Percentiles rank a stretch among this genome's conserved stretches.
Evolutionary conservation across 2,329 filamentous ascomycete species (phyloP).

Genomic region (Paracorniculantispora psalliotae): DNA sequence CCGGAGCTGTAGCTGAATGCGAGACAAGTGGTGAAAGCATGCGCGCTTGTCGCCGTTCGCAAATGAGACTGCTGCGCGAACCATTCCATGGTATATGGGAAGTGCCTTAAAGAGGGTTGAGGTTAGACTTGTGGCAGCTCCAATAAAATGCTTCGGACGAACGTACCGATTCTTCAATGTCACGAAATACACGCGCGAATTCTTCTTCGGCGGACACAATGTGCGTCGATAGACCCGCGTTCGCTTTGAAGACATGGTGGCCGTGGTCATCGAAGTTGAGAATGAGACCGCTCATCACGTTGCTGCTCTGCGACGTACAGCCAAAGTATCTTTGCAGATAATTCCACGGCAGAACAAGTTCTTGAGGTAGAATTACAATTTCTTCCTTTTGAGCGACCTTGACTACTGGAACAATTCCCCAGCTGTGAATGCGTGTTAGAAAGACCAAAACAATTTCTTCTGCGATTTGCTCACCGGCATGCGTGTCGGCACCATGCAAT

Average conservation of each 20-base stretch:
- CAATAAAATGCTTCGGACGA: too few species aligned
- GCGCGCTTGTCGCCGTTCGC: conserved; percentile 18
- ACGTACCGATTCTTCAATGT: conserved; percentile 22
- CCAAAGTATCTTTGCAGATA: conserved; percentile 28
- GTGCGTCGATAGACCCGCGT: conserved; percentile 23
- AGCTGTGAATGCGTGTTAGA: conserved; percentile 18
- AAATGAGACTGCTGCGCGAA: conserved; percentile 22
- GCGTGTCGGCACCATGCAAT: conserved; percentile 27
- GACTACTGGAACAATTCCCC: conserved; percentile 31
- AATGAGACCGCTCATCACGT: conserved; percentile 27
- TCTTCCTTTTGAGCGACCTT: conserved; percentile 29
- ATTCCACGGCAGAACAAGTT: conserved; percentile 27
- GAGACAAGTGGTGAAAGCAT: conserved; percentile 18
- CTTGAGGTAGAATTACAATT: conserved; percentile 24
- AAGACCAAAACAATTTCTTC: background rate
- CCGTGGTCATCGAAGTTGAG: conserved; percentile 27
- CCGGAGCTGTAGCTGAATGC: conserved; percentile 20
- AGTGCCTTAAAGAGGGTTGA: conserved; percentile 18
- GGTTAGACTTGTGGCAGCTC: too few species aligned
- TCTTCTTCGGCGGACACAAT: conserved; percentile 26
- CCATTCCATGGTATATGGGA: conserved; percentile 26
- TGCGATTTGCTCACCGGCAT: conserved; percentile 16
- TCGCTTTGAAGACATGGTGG: conserved; percentile 26
- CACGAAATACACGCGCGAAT: conserved; percentile 27
- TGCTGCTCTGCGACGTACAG: conserved; percentile 26